Evolutionary conservation across 345 rosid genomes (phyloP).

Genomic region (Crucihimalaya himalaica): DNA sequence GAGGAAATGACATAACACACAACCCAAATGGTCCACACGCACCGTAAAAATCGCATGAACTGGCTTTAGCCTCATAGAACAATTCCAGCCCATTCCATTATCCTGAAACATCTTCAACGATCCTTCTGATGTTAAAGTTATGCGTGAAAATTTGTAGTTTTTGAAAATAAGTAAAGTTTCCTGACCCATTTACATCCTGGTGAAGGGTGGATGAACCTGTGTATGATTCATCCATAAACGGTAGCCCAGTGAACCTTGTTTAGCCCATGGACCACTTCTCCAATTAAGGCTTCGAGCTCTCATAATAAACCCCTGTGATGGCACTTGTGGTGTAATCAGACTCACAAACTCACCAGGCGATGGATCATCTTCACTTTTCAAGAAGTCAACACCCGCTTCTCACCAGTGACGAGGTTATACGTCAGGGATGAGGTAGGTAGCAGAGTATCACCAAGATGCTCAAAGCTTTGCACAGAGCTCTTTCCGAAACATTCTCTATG

Average conservation of each 20-base stretch:
- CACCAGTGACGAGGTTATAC: conserved; percentile 9
- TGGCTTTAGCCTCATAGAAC: not conserved
- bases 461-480: conserved; percentile 37
- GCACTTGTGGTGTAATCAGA: conserved; percentile 29
- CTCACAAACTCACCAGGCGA: conserved; percentile 41
- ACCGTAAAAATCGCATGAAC: not conserved
- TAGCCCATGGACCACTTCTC: conserved; percentile 47
- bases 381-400: conserved; percentile 35
- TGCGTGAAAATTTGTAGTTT: not conserved
- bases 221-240: not conserved
- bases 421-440: conserved; percentile 27
- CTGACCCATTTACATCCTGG: conserved; percentile 29
- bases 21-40: conserved; percentile 33
- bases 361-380: conserved; percentile 44
- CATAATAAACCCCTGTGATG: conserved; percentile 30
- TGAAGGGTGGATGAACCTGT: not conserved
- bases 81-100: not conserved
- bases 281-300: conserved; percentile 14
- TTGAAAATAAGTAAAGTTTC: not conserved
- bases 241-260: conserved; percentile 25
- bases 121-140: conserved; percentile 10
- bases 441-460: conserved; percentile 36
- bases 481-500: conserved; percentile 35
- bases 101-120: not conserved
- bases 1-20: conserved; percentile 2